phyloP scores from a whole-genome alignment of 2,329 filamentous ascomycete genomes.

The Fonsecaea pedrosoi region DNA sequence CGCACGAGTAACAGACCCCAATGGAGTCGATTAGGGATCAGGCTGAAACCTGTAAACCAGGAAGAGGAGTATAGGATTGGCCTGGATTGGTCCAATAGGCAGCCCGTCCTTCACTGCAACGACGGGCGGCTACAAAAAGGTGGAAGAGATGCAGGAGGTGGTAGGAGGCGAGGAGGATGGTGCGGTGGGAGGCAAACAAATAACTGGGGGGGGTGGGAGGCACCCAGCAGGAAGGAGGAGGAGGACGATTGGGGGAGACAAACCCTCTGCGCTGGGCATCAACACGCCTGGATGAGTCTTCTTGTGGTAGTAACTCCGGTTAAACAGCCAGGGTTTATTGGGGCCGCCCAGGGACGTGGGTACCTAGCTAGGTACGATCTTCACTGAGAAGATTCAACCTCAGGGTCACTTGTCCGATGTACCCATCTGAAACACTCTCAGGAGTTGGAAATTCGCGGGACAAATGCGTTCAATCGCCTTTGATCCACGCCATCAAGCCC shows the following conservation, averaged over 20 bases:
- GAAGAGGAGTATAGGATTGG: slow-evolving; percentile 7
- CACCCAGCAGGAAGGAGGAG: background rate
- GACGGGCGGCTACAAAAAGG: slow-evolving; percentile 18
- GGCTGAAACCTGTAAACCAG: slow-evolving; percentile 18
- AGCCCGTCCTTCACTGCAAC: background rate
- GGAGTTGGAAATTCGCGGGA: slow-evolving; percentile 28
- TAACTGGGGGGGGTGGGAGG: background rate
- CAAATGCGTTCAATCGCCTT: background rate
- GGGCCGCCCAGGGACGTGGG: background rate
- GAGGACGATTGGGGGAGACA: slow-evolving; percentile 2
- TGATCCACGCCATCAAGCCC: slow-evolving; percentile 9
- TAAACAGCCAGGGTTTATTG: background rate
- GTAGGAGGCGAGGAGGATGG: background rate
- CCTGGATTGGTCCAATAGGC: slow-evolving; percentile 4
- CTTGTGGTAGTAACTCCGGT: background rate
- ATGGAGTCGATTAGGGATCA: slow-evolving; percentile 11
- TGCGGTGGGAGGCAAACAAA: slow-evolving; percentile 5
- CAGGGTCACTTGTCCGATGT: slow-evolving; percentile 6
- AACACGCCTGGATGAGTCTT: background rate
- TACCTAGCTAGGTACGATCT: slow-evolving; percentile 3
- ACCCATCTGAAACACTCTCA: slow-evolving; percentile 27
- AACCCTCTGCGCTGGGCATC: background rate
- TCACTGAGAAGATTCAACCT: slow-evolving; percentile 1
- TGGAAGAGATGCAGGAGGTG: slow-evolving; percentile 8
- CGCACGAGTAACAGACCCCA: background rate